These are phyloP conservation scores for Trichoderma virens DNA, from an alignment of 495 filamentous ascomycete genomes.

Conservation along the genomic window DNA sequence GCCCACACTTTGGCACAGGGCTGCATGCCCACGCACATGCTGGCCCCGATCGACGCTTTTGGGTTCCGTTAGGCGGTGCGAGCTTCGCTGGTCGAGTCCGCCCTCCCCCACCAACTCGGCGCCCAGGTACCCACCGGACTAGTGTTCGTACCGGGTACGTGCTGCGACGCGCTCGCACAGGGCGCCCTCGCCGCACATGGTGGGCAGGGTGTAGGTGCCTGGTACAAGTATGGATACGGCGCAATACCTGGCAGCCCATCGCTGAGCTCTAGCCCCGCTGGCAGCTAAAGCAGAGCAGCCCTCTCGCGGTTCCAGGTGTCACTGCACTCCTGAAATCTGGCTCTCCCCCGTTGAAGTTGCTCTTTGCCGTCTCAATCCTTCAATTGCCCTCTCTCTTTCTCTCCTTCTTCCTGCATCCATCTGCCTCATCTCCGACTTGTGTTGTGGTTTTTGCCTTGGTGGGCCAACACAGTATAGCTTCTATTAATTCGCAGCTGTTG, in stretches of 20 bases:
- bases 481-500: not conserved
- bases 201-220: not conserved
- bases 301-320: not conserved
- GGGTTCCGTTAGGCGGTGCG: not conserved
- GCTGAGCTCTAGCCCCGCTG: not conserved
- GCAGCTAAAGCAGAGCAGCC: slow-evolving; percentile 7
- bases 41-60: slow-evolving; percentile 4
- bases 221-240: not conserved
- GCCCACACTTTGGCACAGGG: not conserved
- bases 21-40: not conserved
- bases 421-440: not conserved
- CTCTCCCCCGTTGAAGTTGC: slow-evolving; percentile 1
- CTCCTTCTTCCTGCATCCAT: not conserved
- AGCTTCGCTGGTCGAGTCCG: not conserved
- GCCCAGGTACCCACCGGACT: not conserved
- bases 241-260: not conserved
- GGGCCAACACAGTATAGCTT: not conserved
- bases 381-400: not conserved
- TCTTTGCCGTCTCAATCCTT: not conserved
- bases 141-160: not conserved
- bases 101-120: not conserved
- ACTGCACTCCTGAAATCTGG: slow-evolving; percentile 11
- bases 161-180: not conserved
- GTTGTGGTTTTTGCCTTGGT: slow-evolving; percentile 3
- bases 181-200: not conserved